Percentiles rank a stretch among this genome's conserved stretches.
Conservation (phyloP, 139 green algal genomes). For the Picochlorum sp. region DNA sequence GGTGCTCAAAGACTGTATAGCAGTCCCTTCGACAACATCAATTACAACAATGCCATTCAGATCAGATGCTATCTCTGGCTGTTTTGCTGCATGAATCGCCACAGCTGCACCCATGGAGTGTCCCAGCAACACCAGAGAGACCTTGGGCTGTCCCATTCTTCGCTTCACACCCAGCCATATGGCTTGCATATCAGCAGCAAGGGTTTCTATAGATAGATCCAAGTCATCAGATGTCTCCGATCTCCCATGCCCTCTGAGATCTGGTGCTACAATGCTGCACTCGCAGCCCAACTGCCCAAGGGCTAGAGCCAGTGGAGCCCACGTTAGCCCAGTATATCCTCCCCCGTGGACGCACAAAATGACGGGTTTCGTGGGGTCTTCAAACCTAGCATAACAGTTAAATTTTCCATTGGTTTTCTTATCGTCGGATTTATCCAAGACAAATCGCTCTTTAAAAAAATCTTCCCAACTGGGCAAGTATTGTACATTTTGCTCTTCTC, state of each 20-base stretch:
- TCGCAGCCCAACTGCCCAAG: slow-evolving; percentile 41
- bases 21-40: slow-evolving; percentile 89
- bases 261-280: slow-evolving; percentile 57
- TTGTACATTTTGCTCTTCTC: neutral
- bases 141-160: neutral
- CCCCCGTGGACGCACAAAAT: slow-evolving; percentile 74
- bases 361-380: slow-evolving; percentile 42
- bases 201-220: slow-evolving; percentile 58
- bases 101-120: slow-evolving; percentile 84
- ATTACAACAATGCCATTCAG: slow-evolving; percentile 75
- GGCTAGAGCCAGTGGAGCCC: slow-evolving; percentile 53
- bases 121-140: slow-evolving; percentile 54
- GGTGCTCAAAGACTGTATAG: slow-evolving; percentile 58
- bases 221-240: slow-evolving; percentile 33
- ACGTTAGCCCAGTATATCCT: slow-evolving; percentile 78
- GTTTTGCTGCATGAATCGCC: slow-evolving; percentile 30
- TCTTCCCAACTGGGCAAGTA: too few species aligned
- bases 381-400: slow-evolving; percentile 57
- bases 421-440: too few species aligned
- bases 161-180: slow-evolving; percentile 35
- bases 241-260: slow-evolving; percentile 68
- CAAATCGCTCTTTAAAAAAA: too few species aligned
- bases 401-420: too few species aligned
- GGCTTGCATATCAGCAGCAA: slow-evolving; percentile 45
- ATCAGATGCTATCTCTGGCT: slow-evolving; percentile 12